Conservation (phyloP, 139 green algal genomes). For the Closterium sp. region DNA sequence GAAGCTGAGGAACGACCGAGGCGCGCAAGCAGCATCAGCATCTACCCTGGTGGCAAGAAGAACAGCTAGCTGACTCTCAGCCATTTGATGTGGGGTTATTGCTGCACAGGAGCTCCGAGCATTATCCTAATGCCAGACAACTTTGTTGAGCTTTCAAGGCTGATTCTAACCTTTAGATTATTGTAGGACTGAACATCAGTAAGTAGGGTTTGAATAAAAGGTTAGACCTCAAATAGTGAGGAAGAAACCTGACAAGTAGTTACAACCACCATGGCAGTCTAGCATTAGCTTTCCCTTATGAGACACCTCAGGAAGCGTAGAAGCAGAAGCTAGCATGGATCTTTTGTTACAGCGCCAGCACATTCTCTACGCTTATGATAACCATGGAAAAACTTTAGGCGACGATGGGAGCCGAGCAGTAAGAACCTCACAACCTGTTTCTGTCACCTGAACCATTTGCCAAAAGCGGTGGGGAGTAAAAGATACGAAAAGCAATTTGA, state of each 20-base stretch:
- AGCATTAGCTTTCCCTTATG: too few species aligned
- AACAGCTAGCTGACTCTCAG: not conserved
- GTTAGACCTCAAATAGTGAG: too few species aligned
- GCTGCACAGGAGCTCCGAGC: not conserved
- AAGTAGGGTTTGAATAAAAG: too few species aligned
- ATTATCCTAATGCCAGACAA: not conserved
- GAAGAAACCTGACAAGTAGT: too few species aligned
- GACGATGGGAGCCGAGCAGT: slow-evolving; percentile 51
- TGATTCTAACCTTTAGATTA: not conserved
- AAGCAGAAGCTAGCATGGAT: not conserved
- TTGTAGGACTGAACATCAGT: not conserved
- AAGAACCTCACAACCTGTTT: slow-evolving; percentile 49
- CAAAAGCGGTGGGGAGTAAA: not conserved
- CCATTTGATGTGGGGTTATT: not conserved
- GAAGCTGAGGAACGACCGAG: not conserved
- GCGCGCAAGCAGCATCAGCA: not conserved
- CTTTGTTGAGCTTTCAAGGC: not conserved
- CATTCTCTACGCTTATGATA: not conserved
- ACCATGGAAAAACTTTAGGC: slow-evolving; percentile 35
- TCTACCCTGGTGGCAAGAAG: not conserved
- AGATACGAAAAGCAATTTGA: not conserved
- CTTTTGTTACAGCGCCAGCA: too few species aligned
- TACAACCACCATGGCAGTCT: too few species aligned
- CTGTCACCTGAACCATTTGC: slow-evolving; percentile 31
- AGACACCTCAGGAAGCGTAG: too few species aligned